Evolutionary conservation across 2,329 filamentous ascomycete genomes (phyloP).

Genomic region (Clonostachys chloroleuca): DNA sequence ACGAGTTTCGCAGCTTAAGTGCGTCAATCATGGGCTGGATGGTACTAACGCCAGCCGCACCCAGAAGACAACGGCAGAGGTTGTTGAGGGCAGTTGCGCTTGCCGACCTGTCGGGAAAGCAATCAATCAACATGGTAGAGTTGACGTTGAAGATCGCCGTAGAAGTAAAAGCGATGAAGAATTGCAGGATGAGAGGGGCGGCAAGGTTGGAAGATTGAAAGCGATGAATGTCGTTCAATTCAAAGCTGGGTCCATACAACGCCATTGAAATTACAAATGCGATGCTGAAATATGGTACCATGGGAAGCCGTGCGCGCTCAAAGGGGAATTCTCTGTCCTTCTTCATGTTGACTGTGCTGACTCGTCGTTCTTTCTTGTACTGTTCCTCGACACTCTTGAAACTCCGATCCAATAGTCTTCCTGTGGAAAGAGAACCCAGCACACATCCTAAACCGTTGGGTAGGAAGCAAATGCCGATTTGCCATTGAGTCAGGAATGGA

Average conservation of each 20-base stretch:
- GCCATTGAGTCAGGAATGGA: constrained; percentile 12
- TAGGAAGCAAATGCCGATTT: constrained; percentile 15
- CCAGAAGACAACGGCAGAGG: constrained; percentile 19
- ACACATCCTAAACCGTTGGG: constrained; percentile 17
- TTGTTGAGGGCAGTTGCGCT: constrained; percentile 26
- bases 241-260: constrained; percentile 15
- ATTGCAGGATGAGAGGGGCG: constrained; percentile 17
- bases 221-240: constrained; percentile 6
- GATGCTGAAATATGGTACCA: constrained; percentile 29
- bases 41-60: constrained; percentile 15
- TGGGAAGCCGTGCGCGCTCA: constrained; percentile 30
- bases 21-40: constrained; percentile 6
- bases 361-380: constrained; percentile 14
- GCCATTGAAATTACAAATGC: constrained; percentile 30
- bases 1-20: not conserved
- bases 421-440: constrained; percentile 30
- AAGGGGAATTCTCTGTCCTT: constrained; percentile 31
- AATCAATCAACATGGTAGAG: constrained; percentile 22
- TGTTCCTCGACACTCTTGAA: constrained; percentile 17
- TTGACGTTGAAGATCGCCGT: constrained; percentile 29
- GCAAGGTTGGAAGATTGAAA: constrained; percentile 9
- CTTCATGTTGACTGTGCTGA: constrained; percentile 1
- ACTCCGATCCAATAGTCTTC: constrained; percentile 33
- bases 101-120: constrained; percentile 20
- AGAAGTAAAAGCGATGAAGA: constrained; percentile 26